These are phyloP conservation scores for Bacidia gigantensis DNA, from an alignment of 495 filamentous ascomycete genomes.

Conservation along the genomic window DNA sequence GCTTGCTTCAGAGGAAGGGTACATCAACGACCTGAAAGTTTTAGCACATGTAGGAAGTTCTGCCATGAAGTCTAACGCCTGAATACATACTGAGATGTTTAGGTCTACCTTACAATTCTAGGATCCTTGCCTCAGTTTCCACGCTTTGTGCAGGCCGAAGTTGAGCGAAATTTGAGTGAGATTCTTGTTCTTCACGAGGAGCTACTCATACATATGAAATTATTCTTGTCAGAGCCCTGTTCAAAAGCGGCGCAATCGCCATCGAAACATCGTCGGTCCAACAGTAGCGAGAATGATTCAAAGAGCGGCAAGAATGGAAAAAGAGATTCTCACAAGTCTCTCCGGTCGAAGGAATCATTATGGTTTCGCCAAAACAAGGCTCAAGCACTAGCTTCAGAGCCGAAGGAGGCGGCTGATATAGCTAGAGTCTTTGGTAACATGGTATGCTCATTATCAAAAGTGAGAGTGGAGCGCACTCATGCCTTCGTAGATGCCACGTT, in stretches of 20 bases:
- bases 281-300: slow-evolving; percentile 2
- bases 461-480: not conserved
- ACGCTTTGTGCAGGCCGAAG: slow-evolving; percentile 22
- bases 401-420: slow-evolving; percentile 57
- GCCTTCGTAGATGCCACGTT: slow-evolving; percentile 51
- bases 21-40: slow-evolving; percentile 74
- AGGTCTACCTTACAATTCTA: slow-evolving; percentile 57
- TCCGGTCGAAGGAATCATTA: slow-evolving; percentile 1
- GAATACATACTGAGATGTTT: not conserved
- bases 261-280: slow-evolving; percentile 15
- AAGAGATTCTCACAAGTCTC: not conserved
- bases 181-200: slow-evolving; percentile 33
- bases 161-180: slow-evolving; percentile 31
- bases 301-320: not conserved
- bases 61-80: not conserved
- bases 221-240: slow-evolving; percentile 22
- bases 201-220: slow-evolving; percentile 26
- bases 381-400: slow-evolving; percentile 38
- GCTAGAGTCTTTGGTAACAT: slow-evolving; percentile 63
- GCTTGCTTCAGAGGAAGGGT: slow-evolving; percentile 72
- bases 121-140: slow-evolving; percentile 40
- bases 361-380: slow-evolving; percentile 6
- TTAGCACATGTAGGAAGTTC: slow-evolving; percentile 58
- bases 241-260: slow-evolving; percentile 14
- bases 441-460: slow-evolving; percentile 33